These are phyloP conservation scores for Pyrenophora seminiperda DNA, from an alignment of 2,329 filamentous ascomycete species.

Conservation along the genomic window DNA sequence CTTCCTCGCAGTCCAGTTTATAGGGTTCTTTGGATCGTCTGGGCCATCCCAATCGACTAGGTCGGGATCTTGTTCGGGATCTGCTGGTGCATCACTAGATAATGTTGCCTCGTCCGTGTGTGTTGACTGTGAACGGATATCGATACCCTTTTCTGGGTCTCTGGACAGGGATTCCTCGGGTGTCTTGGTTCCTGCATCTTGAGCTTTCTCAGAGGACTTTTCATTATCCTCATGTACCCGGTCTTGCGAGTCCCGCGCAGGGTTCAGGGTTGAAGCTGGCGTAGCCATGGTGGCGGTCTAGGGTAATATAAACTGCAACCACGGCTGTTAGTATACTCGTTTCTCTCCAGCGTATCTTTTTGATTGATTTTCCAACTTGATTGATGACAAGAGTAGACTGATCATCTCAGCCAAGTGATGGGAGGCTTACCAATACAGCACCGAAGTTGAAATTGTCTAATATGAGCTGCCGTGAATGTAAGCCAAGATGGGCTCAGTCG, in stretches of 20 bases:
- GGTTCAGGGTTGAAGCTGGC: constrained; percentile 24
- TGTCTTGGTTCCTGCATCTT: constrained; percentile 30
- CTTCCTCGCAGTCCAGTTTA: constrained; percentile 45
- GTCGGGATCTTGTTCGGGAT: constrained; percentile 26
- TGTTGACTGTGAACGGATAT: constrained; percentile 31
- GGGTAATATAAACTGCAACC: constrained; percentile 6
- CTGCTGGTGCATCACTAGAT: constrained; percentile 8
- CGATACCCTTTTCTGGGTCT: constrained; percentile 38
- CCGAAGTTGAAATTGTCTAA: too few species aligned
- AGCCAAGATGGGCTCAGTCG: too few species aligned
- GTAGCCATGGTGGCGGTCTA: constrained; percentile 28
- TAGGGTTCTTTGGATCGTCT: constrained; percentile 48
- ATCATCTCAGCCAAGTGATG: not conserved
- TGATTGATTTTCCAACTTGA: not conserved
- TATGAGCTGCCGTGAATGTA: too few species aligned
- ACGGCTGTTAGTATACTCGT: constrained; percentile 6
- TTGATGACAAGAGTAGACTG: not conserved
- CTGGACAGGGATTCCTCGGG: constrained; percentile 16
- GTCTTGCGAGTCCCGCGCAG: constrained; percentile 24
- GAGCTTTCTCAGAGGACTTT: constrained; percentile 34
- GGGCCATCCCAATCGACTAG: constrained; percentile 44
- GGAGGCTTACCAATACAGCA: constrained; percentile 7
- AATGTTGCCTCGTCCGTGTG: constrained; percentile 34
- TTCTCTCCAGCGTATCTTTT: not conserved
- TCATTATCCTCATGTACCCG: constrained; percentile 26